A percentile compares a stretch with the other conserved stretches of the same genome.
Conservation (phyloP, 352 stramenopile species). For the Phytophthora colocasiae region DNA sequence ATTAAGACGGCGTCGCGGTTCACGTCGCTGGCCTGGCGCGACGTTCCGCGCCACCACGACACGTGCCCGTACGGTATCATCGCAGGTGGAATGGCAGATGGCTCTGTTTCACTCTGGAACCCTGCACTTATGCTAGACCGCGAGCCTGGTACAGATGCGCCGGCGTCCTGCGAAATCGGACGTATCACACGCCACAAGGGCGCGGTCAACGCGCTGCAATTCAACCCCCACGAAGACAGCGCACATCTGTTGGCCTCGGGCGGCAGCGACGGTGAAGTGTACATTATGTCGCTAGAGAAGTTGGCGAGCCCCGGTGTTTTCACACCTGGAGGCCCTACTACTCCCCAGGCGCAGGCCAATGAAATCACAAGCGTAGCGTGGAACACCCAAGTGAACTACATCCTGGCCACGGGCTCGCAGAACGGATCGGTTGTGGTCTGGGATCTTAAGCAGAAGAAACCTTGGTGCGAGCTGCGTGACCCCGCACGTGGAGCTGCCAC, state of each 20-base stretch:
- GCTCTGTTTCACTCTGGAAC: slow-evolving; percentile 97
- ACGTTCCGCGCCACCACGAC: slow-evolving; percentile 80
- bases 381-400: slow-evolving; percentile 99
- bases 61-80: slow-evolving; percentile 92
- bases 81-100: slow-evolving; percentile 97
- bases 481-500: slow-evolving; percentile 88
- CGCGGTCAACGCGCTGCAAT: slow-evolving; percentile 94
- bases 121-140: slow-evolving; percentile 87
- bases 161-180: slow-evolving; percentile 70
- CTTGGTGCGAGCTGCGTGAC: slow-evolving; percentile 97
- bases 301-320: slow-evolving; percentile 91
- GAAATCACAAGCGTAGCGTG: slow-evolving; percentile 94
- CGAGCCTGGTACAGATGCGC: slow-evolving; percentile 41
- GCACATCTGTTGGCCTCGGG: slow-evolving; percentile 94
- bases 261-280: slow-evolving; percentile 95
- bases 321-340: slow-evolving; percentile 77
- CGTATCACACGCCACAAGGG: slow-evolving; percentile 89
- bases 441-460: slow-evolving; percentile 98
- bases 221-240: slow-evolving; percentile 95
- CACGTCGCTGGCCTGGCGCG: slow-evolving; percentile 93
- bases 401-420: slow-evolving; percentile 94
- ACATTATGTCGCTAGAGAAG: slow-evolving; percentile 94
- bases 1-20: slow-evolving; percentile 95
- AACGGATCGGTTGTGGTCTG: slow-evolving; percentile 97
- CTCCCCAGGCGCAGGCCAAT: slow-evolving; percentile 74